These are phyloP conservation scores for Davidsoniella eucalypti DNA, from an alignment of 2,329 filamentous ascomycete species.

Conservation along the genomic window DNA sequence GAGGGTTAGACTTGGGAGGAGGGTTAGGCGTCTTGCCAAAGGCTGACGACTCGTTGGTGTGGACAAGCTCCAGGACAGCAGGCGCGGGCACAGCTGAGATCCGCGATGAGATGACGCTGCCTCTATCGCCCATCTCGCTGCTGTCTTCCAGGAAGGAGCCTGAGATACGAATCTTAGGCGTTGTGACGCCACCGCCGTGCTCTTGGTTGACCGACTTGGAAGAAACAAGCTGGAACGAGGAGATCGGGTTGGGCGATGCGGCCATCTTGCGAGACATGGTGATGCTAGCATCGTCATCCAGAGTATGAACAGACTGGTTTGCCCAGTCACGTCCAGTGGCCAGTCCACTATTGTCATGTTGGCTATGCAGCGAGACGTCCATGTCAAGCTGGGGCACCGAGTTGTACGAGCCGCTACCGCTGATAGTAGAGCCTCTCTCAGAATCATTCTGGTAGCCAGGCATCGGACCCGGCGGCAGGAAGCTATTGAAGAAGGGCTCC, in stretches of 20 bases:
- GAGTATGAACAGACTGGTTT: slow-evolving; percentile 30
- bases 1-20: slow-evolving; percentile 16
- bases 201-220: slow-evolving; percentile 36
- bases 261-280: slow-evolving; percentile 8
- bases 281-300: slow-evolving; percentile 4
- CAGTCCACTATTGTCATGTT: slow-evolving; percentile 17
- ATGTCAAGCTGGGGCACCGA: slow-evolving; percentile 64
- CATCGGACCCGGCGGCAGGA: slow-evolving; percentile 19
- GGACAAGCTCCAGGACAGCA: not conserved
- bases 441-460: not conserved
- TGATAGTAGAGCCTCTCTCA: slow-evolving; percentile 15
- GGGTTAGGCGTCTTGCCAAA: not conserved
- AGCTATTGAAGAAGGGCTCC: slow-evolving; percentile 11
- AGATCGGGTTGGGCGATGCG: slow-evolving; percentile 14
- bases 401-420: slow-evolving; percentile 56
- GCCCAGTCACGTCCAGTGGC: slow-evolving; percentile 33
- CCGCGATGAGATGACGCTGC: no score
- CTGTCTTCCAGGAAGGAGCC: slow-evolving; percentile 35
- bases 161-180: slow-evolving; percentile 16
- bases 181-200: not conserved
- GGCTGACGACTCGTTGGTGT: not conserved
- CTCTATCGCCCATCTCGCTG: slow-evolving; percentile 28
- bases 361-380: slow-evolving; percentile 31
- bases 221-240: slow-evolving; percentile 36
- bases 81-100: slow-evolving; percentile 13